Evolutionary conservation across 2,329 filamentous ascomycete genomes (phyloP), one percentile per base, ranked within the genome.

Genomic region (Lasiodiplodia sp.): DNA sequence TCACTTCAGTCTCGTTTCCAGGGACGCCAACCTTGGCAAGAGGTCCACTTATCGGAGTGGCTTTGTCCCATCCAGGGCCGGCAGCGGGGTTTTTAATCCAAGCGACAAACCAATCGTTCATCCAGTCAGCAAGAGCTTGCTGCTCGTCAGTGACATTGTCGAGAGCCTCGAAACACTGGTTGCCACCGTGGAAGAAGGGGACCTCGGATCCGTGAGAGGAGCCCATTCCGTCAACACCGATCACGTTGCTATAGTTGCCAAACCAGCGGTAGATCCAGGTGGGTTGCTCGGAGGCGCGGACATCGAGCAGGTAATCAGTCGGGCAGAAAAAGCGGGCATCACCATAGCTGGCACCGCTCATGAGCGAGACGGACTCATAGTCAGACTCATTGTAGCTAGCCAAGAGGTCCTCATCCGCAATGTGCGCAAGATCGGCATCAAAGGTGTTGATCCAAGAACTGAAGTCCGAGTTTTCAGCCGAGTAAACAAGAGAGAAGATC

Each of bases 291-390:
- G 70, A 47, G 67, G 77, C 79, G 55, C 82, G 80, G 25, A 83
- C 51, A 68, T 83, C 79, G 34, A 80, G 69, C 12, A 83, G 72
- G 58, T 76, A 72, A 49, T 76, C 74, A 3, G 74, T 71, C 2
- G 75, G 71, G 70, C 82, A 84, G 71, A 82, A 79, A 75, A 84
- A 84, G 12, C 82, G 81, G 4, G 81, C 82, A 21, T 84, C 82
- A 34, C 82, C 83, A 53, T 76, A 76, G 73, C 83, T 82, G 0
- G 75, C 73, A 18, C 82, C 83, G 69, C 81, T 82, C 70, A 80
- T 79, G 12, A 79, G 76, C 3, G 82, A 78, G 21, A 80, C 80
- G 55, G 73, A 78, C n/a, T 57, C 57, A 21, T 73, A 83, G 68
- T 82, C 78, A 1, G 78, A 72, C 2, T 73, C 69, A 23, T 78